Evolutionary conservation across 169 alveolate genomes (phyloP).

Genomic region (Eimeria praecox): DNA sequence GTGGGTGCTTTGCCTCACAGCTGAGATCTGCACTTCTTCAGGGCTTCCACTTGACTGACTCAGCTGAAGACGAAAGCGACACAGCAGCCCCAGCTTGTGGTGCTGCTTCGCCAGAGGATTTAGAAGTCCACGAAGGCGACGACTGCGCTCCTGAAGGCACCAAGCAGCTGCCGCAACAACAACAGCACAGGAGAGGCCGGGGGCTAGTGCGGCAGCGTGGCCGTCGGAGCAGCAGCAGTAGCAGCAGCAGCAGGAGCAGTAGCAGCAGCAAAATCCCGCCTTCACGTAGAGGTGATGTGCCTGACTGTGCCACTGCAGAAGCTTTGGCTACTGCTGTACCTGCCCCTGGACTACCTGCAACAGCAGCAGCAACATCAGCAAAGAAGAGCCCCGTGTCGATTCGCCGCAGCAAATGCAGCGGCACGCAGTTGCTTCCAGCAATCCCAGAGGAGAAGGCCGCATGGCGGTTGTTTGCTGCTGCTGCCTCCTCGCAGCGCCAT

Average conservation of each 20-base stretch:
- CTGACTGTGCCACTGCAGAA: background rate
- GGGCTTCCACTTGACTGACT: constrained; percentile 41
- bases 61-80: constrained; percentile 13
- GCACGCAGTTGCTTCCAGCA: background rate
- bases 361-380: constrained; percentile 40
- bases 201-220: constrained; percentile 30
- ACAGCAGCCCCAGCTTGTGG: constrained; percentile 1
- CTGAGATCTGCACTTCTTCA: constrained; percentile 24
- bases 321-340: background rate
- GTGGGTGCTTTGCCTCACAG: constrained; percentile 66
- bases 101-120: background rate
- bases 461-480: constrained; percentile 29
- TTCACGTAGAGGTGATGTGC: background rate
- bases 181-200: constrained; percentile 28
- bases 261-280: constrained; percentile 14
- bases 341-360: constrained; percentile 16
- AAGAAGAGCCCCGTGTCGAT: constrained; percentile 19
- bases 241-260: constrained; percentile 58
- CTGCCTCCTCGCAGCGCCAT: constrained; percentile 53
- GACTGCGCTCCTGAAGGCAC: background rate
- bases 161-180: constrained; percentile 41
- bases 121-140: background rate
- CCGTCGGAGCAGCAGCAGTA: constrained; percentile 60
- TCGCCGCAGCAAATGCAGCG: constrained; percentile 48
- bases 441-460: constrained; percentile 26